These are phyloP conservation scores for Gossypium turneri DNA, from an alignment of 345 rosid genomes.

Conservation along the genomic window DNA sequence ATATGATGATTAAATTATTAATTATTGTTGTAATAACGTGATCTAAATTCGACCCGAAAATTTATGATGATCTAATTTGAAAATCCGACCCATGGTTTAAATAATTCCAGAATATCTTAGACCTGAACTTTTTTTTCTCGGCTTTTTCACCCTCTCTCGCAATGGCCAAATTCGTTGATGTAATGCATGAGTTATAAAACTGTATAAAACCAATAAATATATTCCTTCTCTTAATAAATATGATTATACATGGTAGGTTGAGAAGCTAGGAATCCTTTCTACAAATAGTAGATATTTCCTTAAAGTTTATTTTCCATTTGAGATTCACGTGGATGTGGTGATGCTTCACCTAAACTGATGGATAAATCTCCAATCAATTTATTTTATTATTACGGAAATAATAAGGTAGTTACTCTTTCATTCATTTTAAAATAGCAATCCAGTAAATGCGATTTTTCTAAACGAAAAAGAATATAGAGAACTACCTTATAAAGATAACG, in stretches of 20 bases:
- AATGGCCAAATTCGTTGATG: no score
- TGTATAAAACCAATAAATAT: no score
- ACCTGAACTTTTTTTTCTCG: no score
- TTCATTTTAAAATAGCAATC: background rate
- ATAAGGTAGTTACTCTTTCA: background rate
- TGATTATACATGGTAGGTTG: no score
- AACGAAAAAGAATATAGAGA: background rate
- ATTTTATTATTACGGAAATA: background rate
- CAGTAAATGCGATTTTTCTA: background rate
- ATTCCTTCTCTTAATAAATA: no score
- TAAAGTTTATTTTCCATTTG: background rate
- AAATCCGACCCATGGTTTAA: no score
- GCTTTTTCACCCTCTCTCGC: no score
- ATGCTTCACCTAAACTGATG: background rate
- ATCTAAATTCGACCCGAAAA: accelerated
- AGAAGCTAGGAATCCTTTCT: no score
- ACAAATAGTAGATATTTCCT: background rate
- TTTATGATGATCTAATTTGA: accelerated
- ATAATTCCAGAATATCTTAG: no score
- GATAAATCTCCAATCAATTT: background rate
- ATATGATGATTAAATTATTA: no score
- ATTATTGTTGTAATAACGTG: no score
- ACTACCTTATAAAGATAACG: background rate
- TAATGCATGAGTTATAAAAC: no score
- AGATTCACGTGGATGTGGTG: constrained; percentile 6